phyloP scores from a whole-genome alignment of 352 stramenopile genomes.

The Phytophthora meadii region DNA sequence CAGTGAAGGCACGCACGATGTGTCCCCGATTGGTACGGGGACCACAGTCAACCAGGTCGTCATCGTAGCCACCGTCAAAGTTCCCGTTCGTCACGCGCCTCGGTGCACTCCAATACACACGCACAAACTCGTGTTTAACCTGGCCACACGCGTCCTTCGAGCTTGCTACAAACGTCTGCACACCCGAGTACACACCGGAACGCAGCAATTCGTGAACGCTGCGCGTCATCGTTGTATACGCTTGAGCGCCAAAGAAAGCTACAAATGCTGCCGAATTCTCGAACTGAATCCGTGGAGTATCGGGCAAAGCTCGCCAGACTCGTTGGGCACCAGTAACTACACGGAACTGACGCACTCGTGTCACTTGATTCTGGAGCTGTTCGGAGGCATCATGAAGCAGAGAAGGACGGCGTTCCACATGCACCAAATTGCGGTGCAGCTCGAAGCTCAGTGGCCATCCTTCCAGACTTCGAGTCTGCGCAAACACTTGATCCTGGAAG shows the following conservation, averaged over 20 bases:
- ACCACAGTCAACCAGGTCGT: constrained; percentile 54
- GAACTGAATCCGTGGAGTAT: constrained; percentile 48
- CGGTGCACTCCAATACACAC: constrained; percentile 50
- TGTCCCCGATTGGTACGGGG: constrained; percentile 49
- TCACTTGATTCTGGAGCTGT: constrained; percentile 63
- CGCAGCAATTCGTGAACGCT: constrained; percentile 45
- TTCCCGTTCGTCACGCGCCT: constrained; percentile 16
- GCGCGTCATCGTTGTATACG: constrained; percentile 47
- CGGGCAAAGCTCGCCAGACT: constrained; percentile 55
- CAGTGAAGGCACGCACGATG: constrained; percentile 62
- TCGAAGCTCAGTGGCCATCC: constrained; percentile 70
- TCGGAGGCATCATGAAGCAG: constrained; percentile 58
- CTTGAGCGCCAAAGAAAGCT: constrained; percentile 48
- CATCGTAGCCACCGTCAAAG: constrained; percentile 42
- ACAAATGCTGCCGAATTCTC: constrained; percentile 55
- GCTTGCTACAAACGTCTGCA: constrained; percentile 44
- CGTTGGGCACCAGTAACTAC: constrained; percentile 47
- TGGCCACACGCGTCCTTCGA: constrained; percentile 51
- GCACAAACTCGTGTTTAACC: constrained; percentile 63
- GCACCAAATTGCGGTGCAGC: constrained; percentile 71
- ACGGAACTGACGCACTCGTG: constrained; percentile 50
- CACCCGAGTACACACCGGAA: constrained; percentile 50
- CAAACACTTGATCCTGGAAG: constrained; percentile 74
- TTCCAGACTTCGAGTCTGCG: constrained; percentile 62
- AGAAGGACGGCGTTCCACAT: constrained; percentile 67